Evolutionary conservation across 78 protist genomes (phyloP).

Genomic region (Tieghemostelium lacteum): DNA sequence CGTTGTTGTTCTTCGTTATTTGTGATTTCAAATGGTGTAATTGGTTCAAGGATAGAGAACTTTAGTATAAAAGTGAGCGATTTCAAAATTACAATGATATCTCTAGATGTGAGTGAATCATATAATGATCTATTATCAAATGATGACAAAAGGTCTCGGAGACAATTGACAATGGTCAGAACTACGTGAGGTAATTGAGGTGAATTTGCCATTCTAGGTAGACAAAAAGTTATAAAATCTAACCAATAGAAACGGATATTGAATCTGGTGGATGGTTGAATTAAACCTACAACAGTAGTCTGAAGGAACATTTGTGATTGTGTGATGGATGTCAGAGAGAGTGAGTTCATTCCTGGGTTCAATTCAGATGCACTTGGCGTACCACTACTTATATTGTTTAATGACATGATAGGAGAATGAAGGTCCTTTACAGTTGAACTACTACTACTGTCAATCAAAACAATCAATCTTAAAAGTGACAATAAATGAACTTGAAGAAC

Average conservation of each 20-base stretch:
- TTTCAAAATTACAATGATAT: conserved; percentile 58
- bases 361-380: neutral
- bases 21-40: conserved; percentile 30
- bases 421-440: neutral
- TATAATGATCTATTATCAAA: conserved; percentile 61
- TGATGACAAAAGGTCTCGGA: conserved; percentile 48
- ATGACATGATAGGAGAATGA: neutral
- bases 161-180: conserved; percentile 53
- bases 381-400: neutral
- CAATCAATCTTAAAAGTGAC: conserved; percentile 58
- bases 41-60: conserved; percentile 56
- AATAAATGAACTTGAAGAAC: conserved; percentile 70
- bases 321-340: conserved; percentile 44
- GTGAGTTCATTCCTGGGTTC: neutral
- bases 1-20: conserved; percentile 15
- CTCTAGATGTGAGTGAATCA: conserved; percentile 67
- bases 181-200: conserved; percentile 24
- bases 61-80: conserved; percentile 56
- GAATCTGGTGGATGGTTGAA: conserved; percentile 65
- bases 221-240: conserved; percentile 70
- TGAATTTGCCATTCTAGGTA: conserved; percentile 68
- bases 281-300: conserved; percentile 74
- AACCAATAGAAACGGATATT: conserved; percentile 79
- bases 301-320: conserved; percentile 74
- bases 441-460: conserved; percentile 22